These are phyloP conservation scores for Leccinum disarticulatum DNA, from an alignment of 768 basidiomycete species.

Conservation along the genomic window DNA sequence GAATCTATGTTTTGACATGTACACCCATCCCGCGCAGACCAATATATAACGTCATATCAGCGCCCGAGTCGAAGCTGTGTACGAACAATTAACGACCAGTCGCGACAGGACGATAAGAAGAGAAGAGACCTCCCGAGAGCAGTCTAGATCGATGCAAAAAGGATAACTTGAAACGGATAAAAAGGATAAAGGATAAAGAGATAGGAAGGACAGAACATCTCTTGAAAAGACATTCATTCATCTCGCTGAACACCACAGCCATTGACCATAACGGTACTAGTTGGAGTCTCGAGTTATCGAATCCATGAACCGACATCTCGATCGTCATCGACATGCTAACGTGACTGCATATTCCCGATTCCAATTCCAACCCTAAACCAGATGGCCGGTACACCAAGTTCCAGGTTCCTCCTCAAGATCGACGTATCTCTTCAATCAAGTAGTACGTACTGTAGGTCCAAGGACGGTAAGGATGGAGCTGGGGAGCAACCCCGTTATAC, in stretches of 20 bases:
- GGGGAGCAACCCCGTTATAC: constrained; percentile 3
- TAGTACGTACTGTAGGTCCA: background rate
- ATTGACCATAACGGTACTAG: background rate
- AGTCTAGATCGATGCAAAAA: background rate
- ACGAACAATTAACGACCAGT: background rate
- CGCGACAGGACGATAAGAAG: background rate
- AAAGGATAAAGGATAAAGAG: background rate
- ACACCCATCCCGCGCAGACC: background rate
- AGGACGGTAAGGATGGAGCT: background rate
- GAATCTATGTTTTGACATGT: background rate
- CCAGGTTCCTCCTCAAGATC: background rate
- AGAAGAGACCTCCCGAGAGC: background rate
- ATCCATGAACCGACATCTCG: background rate
- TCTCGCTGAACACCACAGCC: background rate
- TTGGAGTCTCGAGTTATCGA: background rate
- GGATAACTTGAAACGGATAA: background rate
- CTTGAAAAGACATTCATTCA: background rate
- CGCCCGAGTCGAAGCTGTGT: background rate
- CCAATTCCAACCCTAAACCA: background rate
- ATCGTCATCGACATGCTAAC: background rate
- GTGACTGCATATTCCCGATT: background rate
- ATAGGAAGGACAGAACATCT: background rate
- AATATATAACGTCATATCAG: background rate
- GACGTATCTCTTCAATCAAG: background rate
- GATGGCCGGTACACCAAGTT: background rate